These are phyloP conservation scores for Mycena kentingensis DNA, from an alignment of 768 basidiomycete genomes.

Conservation along the genomic window DNA sequence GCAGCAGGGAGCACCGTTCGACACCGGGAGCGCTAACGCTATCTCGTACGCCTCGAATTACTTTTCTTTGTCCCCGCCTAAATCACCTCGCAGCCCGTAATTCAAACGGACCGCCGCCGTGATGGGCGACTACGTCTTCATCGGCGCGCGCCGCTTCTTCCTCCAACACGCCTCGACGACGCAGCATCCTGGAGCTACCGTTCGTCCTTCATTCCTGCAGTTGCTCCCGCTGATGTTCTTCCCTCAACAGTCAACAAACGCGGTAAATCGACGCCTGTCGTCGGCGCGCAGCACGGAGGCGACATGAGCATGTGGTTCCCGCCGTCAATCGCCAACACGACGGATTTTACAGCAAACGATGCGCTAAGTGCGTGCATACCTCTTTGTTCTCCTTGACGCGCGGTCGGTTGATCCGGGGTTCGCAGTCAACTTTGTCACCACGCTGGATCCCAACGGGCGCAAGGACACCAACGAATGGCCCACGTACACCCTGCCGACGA, in stretches of 20 bases:
- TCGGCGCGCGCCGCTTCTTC: conserved; percentile 8
- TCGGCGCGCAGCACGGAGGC: conserved; percentile 11
- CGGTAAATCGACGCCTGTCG: conserved; percentile 4
- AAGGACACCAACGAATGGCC: conserved; percentile 7
- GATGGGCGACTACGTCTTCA: conserved; percentile 10
- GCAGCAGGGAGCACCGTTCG: conserved; percentile 17
- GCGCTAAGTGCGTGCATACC: conserved; percentile 6
- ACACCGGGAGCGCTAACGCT: conserved; percentile 6
- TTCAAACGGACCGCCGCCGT: conserved; percentile 21
- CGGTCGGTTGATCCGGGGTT: not conserved
- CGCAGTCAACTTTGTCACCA: conserved; percentile 19
- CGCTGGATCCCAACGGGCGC: conserved; percentile 8
- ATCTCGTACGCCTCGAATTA: conserved; percentile 3
- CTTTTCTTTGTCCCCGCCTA: not conserved
- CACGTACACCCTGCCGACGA: not conserved
- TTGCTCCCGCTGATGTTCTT: not conserved
- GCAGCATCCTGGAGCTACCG: conserved; percentile 17
- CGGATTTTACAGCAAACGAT: not conserved
- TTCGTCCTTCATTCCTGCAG: not conserved
- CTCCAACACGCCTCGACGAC: conserved; percentile 11
- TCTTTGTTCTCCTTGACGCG: not conserved
- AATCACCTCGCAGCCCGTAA: conserved; percentile 5
- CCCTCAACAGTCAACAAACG: conserved; percentile 11
- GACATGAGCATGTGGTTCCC: conserved; percentile 14
- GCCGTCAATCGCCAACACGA: not conserved